phyloP scores from a whole-genome alignment of 2,329 filamentous ascomycete genomes.

The Hypoxylon sp. region DNA sequence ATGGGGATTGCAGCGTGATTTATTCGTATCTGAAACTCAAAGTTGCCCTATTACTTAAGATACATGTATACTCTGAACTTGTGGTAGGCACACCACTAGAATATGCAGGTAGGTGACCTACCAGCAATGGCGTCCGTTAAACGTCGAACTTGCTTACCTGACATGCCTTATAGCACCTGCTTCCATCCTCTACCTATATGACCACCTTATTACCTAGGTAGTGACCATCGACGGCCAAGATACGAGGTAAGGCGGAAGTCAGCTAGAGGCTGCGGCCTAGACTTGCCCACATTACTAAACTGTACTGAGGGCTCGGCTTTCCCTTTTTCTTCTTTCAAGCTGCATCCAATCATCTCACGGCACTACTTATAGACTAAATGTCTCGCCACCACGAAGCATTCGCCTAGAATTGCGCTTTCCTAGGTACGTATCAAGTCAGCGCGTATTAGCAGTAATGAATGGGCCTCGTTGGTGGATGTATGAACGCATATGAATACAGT shows the following conservation, averaged over 20 bases:
- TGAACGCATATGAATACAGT: background rate
- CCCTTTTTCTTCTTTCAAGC: background rate
- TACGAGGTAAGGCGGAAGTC: background rate
- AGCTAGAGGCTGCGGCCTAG: background rate
- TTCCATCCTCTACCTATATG: background rate
- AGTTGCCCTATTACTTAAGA: conserved; percentile 16
- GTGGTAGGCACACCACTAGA: conserved; percentile 12
- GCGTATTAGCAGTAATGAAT: background rate
- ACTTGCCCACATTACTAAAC: background rate
- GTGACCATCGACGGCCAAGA: background rate
- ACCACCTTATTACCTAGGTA: too few species aligned
- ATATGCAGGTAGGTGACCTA: background rate
- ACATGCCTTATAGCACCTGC: too few species aligned
- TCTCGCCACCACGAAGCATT: background rate
- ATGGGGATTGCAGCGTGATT: background rate
- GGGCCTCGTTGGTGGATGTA: background rate
- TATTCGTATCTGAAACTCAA: background rate
- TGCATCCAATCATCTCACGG: background rate
- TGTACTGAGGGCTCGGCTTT: background rate
- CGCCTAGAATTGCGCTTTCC: background rate
- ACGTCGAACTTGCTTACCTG: conserved; percentile 5
- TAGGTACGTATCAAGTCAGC: background rate
- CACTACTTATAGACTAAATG: background rate
- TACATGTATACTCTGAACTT: conserved; percentile 3
- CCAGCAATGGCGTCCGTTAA: background rate